Base-by-base conservation (phyloP, 1,284 basidiomycete genomes). In the Ceratobasidium sp. region DNA sequence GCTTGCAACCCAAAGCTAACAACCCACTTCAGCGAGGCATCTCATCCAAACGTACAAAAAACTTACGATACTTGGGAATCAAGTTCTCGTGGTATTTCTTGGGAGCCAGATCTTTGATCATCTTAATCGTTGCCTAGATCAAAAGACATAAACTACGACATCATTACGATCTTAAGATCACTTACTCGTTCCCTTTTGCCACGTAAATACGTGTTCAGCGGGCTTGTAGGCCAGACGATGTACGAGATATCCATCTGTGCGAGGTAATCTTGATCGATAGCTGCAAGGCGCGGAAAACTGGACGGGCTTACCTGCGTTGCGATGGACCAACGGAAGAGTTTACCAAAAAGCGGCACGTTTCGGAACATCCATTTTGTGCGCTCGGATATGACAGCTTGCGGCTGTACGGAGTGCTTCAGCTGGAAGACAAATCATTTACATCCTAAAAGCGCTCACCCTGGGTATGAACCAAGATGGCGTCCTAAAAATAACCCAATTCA, bases 31-130 rank as follows among this genome's bases (percentile, higher is more conserved):
- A 57, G 15, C 22, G 13, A 65, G 64, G 56, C 15, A 15, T 32
- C n/a, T 7, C 64, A 46, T 11, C 2, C 34, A 57, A 1, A 6
- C 25, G n/a, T 15, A 9, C 9, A 40, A 40, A 40, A 40, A 9
- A 66, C 86, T 52, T 79, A 88, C 88, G 83, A 81, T 86, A 90
- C 15, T 83, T 81, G 1, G 89, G 89, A 46, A 86, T 86, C 44
- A 90, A 82, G 44, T 83, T 82, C 37, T 85, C 81, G 51, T 83
- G 81, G 77, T 87, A 85, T 73, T 87, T 83, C 77, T 86, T 84
- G 0, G 89, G 89, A 1, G 86, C 61, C 34, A 37, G 46, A 7
- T 19, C 43, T 56, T 64, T 77, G 37, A 64, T 44, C 51, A 19
- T 6, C 17, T 52, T 11, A 43, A 73, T 73, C 8, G 34, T 25